These are phyloP conservation scores for Cornus controversa DNA, from an alignment of 148 eudicot genomes.

Conservation along the genomic window DNA sequence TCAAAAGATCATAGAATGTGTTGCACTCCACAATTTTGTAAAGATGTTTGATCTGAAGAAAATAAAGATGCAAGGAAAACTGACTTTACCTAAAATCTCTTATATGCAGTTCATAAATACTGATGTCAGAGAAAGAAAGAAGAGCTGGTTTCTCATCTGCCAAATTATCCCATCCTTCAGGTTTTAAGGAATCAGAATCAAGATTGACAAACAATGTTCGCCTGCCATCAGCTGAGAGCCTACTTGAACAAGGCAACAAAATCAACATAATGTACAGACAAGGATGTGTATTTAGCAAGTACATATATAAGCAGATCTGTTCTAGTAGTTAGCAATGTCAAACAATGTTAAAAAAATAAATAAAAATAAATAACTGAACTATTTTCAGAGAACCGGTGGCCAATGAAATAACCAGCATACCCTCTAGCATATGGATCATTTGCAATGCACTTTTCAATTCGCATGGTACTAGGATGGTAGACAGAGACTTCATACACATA, in stretches of 20 bases:
- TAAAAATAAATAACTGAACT: slow-evolving; percentile 2
- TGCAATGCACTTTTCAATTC: slow-evolving; percentile 70
- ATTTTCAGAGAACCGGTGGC: not conserved
- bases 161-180: slow-evolving; percentile 86
- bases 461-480: slow-evolving; percentile 77
- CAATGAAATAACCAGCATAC: slow-evolving; percentile 40
- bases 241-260: slow-evolving; percentile 23
- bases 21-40: not conserved
- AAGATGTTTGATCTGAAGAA: not conserved
- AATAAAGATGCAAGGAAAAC: not conserved
- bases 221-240: slow-evolving; percentile 78
- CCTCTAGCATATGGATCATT: slow-evolving; percentile 99
- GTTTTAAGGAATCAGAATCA: slow-evolving; percentile 66
- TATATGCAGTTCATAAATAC: slow-evolving; percentile 90
- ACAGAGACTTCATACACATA: slow-evolving; percentile 90
- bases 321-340: not conserved
- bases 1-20: not conserved
- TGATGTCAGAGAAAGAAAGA: slow-evolving; percentile 73
- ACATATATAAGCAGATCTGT: not conserved
- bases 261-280: not conserved
- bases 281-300: not conserved
- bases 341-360: not conserved
- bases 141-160: slow-evolving; percentile 70
- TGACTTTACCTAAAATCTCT: slow-evolving; percentile 86
- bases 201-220: slow-evolving; percentile 78